Conservation (phyloP, 208 protist species). For the Leishmania tarentolae region DNA sequence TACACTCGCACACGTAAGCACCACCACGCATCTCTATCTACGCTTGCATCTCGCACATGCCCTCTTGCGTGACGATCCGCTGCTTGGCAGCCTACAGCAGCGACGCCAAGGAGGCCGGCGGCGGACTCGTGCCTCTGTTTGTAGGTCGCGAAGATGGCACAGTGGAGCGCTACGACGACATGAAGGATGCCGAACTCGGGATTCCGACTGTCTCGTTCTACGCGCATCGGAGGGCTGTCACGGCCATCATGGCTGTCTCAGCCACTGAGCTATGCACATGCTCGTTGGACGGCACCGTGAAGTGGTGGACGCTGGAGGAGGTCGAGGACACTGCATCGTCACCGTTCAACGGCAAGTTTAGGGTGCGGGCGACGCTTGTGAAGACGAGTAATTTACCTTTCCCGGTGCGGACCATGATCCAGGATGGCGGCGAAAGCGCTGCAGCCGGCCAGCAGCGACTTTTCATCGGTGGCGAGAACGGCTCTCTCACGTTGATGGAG, state of each 20-base stretch:
- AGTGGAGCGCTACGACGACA: slow-evolving; percentile 69
- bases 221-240: slow-evolving; percentile 69
- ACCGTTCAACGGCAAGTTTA: slow-evolving; percentile 16
- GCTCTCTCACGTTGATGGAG: slow-evolving; percentile 65
- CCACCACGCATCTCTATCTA: background rate
- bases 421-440: slow-evolving; percentile 22
- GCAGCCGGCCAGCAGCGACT: slow-evolving; percentile 23
- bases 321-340: slow-evolving; percentile 2
- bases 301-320: slow-evolving; percentile 60
- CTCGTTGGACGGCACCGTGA: slow-evolving; percentile 75
- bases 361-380: slow-evolving; percentile 28
- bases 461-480: slow-evolving; percentile 70
- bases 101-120: slow-evolving; percentile 34
- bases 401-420: slow-evolving; percentile 51
- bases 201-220: slow-evolving; percentile 51
- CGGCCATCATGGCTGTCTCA: slow-evolving; percentile 47
- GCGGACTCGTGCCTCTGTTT: slow-evolving; percentile 55
- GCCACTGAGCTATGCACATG: slow-evolving; percentile 61
- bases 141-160: slow-evolving; percentile 77
- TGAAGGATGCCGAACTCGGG: slow-evolving; percentile 55
- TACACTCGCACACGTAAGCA: background rate
- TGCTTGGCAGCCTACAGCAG: slow-evolving; percentile 52
- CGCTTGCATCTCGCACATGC: slow-evolving; percentile 7
- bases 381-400: slow-evolving; percentile 48
- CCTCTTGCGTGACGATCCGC: slow-evolving; percentile 45